Evolutionary conservation across 1,284 basidiomycete species (phyloP).

Genomic region (Porogramme epimiltina): DNA sequence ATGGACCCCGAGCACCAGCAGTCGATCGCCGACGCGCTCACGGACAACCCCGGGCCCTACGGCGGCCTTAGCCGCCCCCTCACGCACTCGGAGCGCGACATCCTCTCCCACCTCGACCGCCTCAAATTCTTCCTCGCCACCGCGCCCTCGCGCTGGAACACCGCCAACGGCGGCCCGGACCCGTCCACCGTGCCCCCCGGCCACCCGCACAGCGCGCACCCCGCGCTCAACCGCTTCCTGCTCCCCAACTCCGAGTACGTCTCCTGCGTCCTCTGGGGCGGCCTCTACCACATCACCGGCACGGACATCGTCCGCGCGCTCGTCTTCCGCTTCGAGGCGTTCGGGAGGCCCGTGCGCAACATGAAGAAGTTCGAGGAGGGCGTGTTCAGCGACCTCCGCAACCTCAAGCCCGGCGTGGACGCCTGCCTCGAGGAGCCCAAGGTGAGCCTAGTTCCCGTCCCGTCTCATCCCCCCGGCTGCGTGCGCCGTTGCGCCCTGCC

Average conservation of each 20-base stretch:
- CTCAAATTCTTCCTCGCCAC: slow-evolving; percentile 90
- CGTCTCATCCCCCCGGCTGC: neutral
- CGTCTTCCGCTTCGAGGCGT: slow-evolving; percentile 89
- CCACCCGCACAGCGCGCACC: slow-evolving; percentile 51
- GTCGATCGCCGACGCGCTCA: slow-evolving; percentile 28
- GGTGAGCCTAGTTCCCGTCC: slow-evolving; percentile 42
- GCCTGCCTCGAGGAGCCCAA: slow-evolving; percentile 92
- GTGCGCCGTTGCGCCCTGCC: neutral
- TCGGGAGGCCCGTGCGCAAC: slow-evolving; percentile 78
- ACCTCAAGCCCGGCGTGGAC: slow-evolving; percentile 89
- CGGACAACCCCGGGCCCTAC: slow-evolving; percentile 35
- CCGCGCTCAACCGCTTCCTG: slow-evolving; percentile 79
- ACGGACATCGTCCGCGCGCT: slow-evolving; percentile 88
- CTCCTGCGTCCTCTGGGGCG: slow-evolving; percentile 88
- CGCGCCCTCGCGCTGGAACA: slow-evolving; percentile 72
- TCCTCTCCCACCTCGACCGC: slow-evolving; percentile 69
- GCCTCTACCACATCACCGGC: slow-evolving; percentile 89
- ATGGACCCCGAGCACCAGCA: slow-evolving; percentile 13
- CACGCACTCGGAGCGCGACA: slow-evolving; percentile 63
- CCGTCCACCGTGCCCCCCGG: slow-evolving; percentile 29
- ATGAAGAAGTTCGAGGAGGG: slow-evolving; percentile 95
- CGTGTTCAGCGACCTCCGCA: slow-evolving; percentile 88
- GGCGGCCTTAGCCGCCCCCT: slow-evolving; percentile 56
- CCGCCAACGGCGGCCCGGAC: slow-evolving; percentile 25
- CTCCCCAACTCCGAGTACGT: slow-evolving; percentile 87